These are phyloP conservation scores for Exophiala spinifera DNA, from an alignment of 2,329 filamentous ascomycete species.

Conservation along the genomic window DNA sequence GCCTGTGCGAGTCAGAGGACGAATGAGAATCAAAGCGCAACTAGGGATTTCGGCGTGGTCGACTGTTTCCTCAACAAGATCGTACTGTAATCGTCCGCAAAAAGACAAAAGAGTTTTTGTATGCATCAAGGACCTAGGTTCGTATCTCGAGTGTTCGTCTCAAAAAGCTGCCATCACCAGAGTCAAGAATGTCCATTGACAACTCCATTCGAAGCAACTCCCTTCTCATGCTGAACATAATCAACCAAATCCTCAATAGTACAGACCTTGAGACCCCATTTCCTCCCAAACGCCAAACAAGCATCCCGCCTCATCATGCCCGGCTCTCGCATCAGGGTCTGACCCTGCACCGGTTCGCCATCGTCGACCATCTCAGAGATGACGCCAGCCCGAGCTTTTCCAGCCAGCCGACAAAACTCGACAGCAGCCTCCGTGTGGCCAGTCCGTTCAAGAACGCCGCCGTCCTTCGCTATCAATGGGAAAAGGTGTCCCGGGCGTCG, in stretches of 20 bases:
- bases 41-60: too few relatives aligned
- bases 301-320: slow-evolving; percentile 91
- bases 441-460: slow-evolving; percentile 73
- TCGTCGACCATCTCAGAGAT: slow-evolving; percentile 93
- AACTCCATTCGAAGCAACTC: slow-evolving; percentile 30
- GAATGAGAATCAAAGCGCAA: too few relatives aligned
- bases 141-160: too few relatives aligned
- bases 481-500: slow-evolving; percentile 86
- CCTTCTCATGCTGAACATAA: slow-evolving; percentile 74
- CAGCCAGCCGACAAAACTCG: slow-evolving; percentile 82
- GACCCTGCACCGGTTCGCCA: slow-evolving; percentile 61
- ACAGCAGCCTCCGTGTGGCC: slow-evolving; percentile 94
- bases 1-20: too few relatives aligned
- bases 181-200: slow-evolving; percentile 9
- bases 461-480: slow-evolving; percentile 72
- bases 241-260: slow-evolving; percentile 87
- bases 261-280: slow-evolving; percentile 87
- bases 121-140: too few relatives aligned
- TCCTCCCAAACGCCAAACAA: slow-evolving; percentile 81
- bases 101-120: too few relatives aligned
- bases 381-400: slow-evolving; percentile 70
- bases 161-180: too few relatives aligned
- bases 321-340: slow-evolving; percentile 58
- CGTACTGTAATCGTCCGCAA: too few relatives aligned
- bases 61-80: too few relatives aligned